Conservation (phyloP, 2,329 filamentous ascomycete genomes). For the Microdochium bolleyi region DNA sequence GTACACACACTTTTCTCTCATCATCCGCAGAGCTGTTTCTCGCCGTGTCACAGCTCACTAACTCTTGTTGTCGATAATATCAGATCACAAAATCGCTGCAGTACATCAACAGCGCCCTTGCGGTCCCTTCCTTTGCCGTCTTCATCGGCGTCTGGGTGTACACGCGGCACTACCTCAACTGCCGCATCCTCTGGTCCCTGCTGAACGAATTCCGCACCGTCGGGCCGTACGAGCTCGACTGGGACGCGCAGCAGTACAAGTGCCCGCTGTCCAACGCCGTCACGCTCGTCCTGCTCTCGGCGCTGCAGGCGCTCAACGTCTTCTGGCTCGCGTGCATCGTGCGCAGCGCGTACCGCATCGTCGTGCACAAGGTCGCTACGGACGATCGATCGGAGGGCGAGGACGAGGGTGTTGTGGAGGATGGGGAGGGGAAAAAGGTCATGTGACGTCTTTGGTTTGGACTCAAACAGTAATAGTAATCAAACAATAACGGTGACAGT, state of each 20-base stretch:
- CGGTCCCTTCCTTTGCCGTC: constrained; percentile 55
- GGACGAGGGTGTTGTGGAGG: constrained; percentile 14
- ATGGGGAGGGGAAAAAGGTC: no score
- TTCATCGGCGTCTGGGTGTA: constrained; percentile 65
- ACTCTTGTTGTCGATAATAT: no score
- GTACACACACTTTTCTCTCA: no score
- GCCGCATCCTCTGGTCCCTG: constrained; percentile 49
- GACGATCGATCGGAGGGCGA: constrained; percentile 52
- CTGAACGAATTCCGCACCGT: constrained; percentile 49
- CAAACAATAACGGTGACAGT: no score
- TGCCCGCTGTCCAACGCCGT: constrained; percentile 45
- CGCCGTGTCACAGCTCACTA: constrained; percentile 30
- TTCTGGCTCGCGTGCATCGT: constrained; percentile 55
- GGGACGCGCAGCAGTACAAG: constrained; percentile 54
- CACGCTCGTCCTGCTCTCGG: constrained; percentile 41
- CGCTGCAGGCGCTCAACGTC: constrained; percentile 49
- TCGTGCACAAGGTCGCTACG: constrained; percentile 37
- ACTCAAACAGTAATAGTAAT: no score
- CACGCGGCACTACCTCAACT: constrained; percentile 60
- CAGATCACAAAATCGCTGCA: constrained; percentile 67
- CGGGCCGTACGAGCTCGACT: constrained; percentile 50
- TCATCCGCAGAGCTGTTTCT: neutral
- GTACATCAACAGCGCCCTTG: constrained; percentile 56
- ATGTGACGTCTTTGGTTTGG: no score
- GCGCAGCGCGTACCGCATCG: constrained; percentile 44